Evolutionary conservation across 2,329 filamentous ascomycete genomes (phyloP).

Genomic region (Neonectria ditissima): DNA sequence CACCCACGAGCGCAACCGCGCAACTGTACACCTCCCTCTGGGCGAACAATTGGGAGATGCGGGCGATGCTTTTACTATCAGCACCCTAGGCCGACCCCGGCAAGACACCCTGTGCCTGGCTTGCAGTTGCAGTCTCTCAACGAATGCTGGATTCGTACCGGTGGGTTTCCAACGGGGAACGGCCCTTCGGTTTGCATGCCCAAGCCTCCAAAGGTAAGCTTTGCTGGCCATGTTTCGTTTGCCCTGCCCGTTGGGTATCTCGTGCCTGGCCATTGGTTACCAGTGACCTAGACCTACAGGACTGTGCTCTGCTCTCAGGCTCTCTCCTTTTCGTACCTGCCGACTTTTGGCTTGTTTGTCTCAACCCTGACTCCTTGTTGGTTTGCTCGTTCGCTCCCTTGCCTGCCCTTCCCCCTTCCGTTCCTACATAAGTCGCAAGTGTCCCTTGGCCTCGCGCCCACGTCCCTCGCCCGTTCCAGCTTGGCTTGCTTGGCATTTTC

Average conservation of each 20-base stretch:
- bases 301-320: too few relatives aligned
- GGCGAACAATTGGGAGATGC: neutral
- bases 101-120: slow-evolving; percentile 1
- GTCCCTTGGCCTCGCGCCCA: too few relatives aligned
- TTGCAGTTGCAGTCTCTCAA: neutral
- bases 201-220: neutral
- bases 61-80: neutral
- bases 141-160: neutral
- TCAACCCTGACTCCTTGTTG: neutral
- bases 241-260: neutral
- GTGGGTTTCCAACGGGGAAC: neutral
- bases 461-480: too few relatives aligned
- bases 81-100: neutral
- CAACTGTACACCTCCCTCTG: neutral
- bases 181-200: neutral
- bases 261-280: neutral
- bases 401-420: neutral
- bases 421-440: neutral
- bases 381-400: neutral
- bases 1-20: neutral
- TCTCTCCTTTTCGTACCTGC: neutral
- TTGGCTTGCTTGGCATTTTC: neutral
- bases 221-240: neutral
- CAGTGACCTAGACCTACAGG: neutral
- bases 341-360: neutral